Conservation (phyloP, 2,329 filamentous ascomycete genomes). For the Pyricularia sp. region DNA sequence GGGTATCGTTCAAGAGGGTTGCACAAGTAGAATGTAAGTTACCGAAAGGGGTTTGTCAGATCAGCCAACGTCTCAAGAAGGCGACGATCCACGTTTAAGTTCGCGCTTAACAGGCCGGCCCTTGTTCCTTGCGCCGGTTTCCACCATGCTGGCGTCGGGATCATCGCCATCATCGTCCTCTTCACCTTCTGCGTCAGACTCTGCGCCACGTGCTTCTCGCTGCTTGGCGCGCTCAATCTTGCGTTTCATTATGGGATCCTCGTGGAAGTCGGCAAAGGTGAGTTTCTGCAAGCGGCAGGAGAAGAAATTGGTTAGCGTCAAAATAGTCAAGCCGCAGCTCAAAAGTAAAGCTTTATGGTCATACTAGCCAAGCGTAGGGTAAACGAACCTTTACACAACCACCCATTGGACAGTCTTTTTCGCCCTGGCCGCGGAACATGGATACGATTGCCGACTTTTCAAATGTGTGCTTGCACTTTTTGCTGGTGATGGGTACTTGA, state of each 20-base stretch:
- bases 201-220: background rate
- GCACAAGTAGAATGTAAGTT: background rate
- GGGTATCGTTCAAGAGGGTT: background rate
- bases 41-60: background rate
- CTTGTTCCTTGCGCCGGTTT: background rate
- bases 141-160: constrained; percentile 3
- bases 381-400: constrained; percentile 50
- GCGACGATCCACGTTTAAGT: background rate
- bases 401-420: constrained; percentile 50
- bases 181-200: background rate
- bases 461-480: constrained; percentile 63
- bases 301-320: background rate
- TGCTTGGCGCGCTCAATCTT: constrained; percentile 46
- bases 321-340: background rate
- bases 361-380: background rate
- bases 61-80: background rate
- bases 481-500: constrained; percentile 56
- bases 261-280: constrained; percentile 40
- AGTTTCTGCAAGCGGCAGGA: constrained; percentile 30
- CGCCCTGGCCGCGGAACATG: constrained; percentile 26
- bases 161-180: constrained; percentile 1
- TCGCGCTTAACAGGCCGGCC: background rate
- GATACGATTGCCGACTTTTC: constrained; percentile 55
- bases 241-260: constrained; percentile 46
- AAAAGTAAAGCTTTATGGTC: background rate